Evolutionary conservation across 805 yeast genomes (phyloP).

Genomic region (Kurtzmaniella fragi): DNA sequence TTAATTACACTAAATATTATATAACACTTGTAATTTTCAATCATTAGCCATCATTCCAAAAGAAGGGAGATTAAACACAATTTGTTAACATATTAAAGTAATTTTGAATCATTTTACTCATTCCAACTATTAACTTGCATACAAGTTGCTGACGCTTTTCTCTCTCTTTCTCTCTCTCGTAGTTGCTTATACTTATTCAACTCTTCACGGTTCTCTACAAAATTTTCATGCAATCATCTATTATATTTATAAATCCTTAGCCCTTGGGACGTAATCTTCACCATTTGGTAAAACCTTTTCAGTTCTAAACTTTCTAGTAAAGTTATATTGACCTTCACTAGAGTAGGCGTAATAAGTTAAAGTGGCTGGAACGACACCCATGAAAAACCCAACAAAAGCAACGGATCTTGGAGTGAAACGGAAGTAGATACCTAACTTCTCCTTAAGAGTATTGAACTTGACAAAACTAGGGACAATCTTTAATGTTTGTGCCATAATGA

Average conservation of each 20-base stretch:
- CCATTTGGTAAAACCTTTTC: slow-evolving; percentile 25
- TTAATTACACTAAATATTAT: no score
- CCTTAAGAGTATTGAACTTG: slow-evolving; percentile 38
- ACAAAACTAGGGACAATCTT: slow-evolving; percentile 39
- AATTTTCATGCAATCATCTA: no score
- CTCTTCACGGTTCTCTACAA: no score
- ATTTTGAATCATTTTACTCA: no score
- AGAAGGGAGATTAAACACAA: no score
- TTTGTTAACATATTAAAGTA: no score
- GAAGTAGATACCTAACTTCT: slow-evolving; percentile 36
- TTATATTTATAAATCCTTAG: slow-evolving; percentile 31
- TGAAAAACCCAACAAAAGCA: slow-evolving; percentile 26
- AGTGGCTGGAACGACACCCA: slow-evolving; percentile 36
- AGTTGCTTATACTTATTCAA: no score
- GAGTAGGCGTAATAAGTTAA: slow-evolving; percentile 32
- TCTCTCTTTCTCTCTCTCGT: no score
- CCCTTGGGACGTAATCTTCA: slow-evolving; percentile 39
- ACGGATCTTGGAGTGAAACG: slow-evolving; percentile 38
- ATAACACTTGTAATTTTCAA: no score
- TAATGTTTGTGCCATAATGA: slow-evolving; percentile 38
- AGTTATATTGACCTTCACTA: slow-evolving; percentile 32
- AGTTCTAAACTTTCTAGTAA: slow-evolving; percentile 31
- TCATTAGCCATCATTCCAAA: no score
- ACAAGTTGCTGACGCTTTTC: no score
- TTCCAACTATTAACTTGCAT: no score